Conservation (phyloP, 306 rosid genomes). For the Arachis stenosperma region DNA sequence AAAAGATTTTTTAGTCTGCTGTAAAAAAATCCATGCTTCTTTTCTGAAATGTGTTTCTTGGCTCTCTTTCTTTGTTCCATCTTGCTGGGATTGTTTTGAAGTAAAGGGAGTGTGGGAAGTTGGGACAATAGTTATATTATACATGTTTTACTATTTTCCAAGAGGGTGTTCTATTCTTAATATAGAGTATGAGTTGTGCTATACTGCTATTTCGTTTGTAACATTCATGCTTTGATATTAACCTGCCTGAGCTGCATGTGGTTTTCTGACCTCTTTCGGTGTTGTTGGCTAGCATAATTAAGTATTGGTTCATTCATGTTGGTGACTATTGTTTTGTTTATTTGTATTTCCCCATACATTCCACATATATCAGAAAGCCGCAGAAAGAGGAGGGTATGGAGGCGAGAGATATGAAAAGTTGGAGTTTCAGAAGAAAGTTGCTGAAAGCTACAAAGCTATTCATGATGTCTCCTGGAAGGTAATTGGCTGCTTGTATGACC, state of each 20-base stretch:
- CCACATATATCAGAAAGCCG: slow-evolving; percentile 69
- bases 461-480: slow-evolving; percentile 84
- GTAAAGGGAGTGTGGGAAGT: background rate
- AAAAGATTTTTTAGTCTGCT: background rate
- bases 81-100: slow-evolving; percentile 15
- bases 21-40: background rate
- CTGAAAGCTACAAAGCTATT: slow-evolving; percentile 61
- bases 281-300: no score
- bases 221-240: background rate
- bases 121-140: slow-evolving; percentile 1
- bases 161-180: slow-evolving; percentile 15
- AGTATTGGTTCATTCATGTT: slow-evolving; percentile 1
- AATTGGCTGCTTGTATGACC: slow-evolving; percentile 24
- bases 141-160: background rate
- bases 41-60: background rate
- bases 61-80: slow-evolving; percentile 15
- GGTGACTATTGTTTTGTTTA: slow-evolving; percentile 5
- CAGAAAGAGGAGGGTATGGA: slow-evolving; percentile 94
- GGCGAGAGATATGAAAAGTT: slow-evolving; percentile 93
- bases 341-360: slow-evolving; percentile 10
- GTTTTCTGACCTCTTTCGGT: no score
- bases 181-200: background rate
- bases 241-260: no score
- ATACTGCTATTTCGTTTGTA: slow-evolving; percentile 9
- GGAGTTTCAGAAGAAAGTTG: slow-evolving; percentile 63